Evolutionary conservation across 176 grass and related monocot genomes (phyloP), one percentile per base, ranked within the genome.

Genomic region (Bothriochloa decipiens): DNA sequence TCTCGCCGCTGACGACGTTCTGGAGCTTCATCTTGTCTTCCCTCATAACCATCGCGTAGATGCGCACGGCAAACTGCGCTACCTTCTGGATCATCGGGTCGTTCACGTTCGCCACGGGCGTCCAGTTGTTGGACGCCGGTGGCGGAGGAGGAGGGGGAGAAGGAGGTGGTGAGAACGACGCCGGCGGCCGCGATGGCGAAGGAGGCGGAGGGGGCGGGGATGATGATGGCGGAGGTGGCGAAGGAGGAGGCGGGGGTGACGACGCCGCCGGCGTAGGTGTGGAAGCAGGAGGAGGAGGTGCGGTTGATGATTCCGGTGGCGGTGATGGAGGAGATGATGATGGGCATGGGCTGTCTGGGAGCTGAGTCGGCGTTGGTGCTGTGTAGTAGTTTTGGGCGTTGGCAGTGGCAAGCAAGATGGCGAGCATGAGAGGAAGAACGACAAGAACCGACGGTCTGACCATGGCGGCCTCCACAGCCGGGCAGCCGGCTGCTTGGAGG

Each of bases 21-120:
- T 33, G 60, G 39, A 29, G 61, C 77, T 5, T 3, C 50, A 89
- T 42, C 7, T 22, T 18, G 27, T 8, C 10, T 12, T 49, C 8
- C 11, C 0, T 3, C 15, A 2, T 33, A 11, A 3, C 40, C 5
- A 89, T 52, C 5, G 6, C 7, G 70, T 85, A 40, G 37, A 49
- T 40, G 47, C n/a, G 39, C 70, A 89, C 87, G 1, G 87, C 82
- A 72, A 81, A 89, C 50, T 29, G 70, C 27, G 70, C 87, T 15
- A 89, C 82, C 63, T 85, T 63, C 63, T 26, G 40, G 70, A 76
- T 63, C 22, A 7, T 23, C n/a, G 2, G 41, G 41, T 41, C 70
- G 3, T 85, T 89, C 77, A 81, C 77, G 52, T 89, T 2, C n/a
- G 8, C 7, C 28, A 85, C 87, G 11, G 87, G 36, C 50, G 77